Base-by-base conservation (phyloP, 257 asterid genomes). In the Primulina tabacum region DNA sequence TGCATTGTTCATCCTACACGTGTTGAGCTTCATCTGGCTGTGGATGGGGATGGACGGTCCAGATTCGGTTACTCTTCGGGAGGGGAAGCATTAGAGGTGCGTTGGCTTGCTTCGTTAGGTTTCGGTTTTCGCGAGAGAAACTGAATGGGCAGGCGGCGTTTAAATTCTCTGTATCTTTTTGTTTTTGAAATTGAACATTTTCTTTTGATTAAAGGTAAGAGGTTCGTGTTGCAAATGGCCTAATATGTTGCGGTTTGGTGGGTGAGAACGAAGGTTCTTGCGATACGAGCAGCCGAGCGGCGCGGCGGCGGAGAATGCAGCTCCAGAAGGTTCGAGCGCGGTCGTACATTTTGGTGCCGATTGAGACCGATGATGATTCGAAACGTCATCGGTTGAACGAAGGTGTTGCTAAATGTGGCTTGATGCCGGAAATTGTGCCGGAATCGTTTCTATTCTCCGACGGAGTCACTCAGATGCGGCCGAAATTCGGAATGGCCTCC, bases 231-330 rank as follows among this genome's bases (percentile, higher is more conserved):
- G 43, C 8, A 37, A 56, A 89, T 89, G 96, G 92, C 95, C 66
- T 90, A 85, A 82, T 86, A 60, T 89, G 90, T 55, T 74, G 77
- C 63, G 91, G 79, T 10, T 75, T 81, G n/a, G 74, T 71, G 32
- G 65, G 77, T 60, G 84, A 85, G 59, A 73, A 68, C 60, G 84
- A 85, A 29, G 71, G 80, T 16, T 71, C 83, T 33, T 73, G 86
- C 63, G 78, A 81, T 59, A 18, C 56, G 8, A 64, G 71, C 72
- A 77, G 86, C 12, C 75, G 84, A 55, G 75, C 78, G 7, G 83
- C 86, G 17, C 76, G 95, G 79, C 78, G 81, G 75, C 80, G 84
- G 81, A 76, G 88, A 52, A 83, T 81, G 85, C 90, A 87, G 73
- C 70, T 84, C 50, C 78, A 89, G 17, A 77, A 78, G 28, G 60